These are phyloP conservation scores for Candida krabiensis DNA, from an alignment of 805 yeast genomes.

Conservation along the genomic window DNA sequence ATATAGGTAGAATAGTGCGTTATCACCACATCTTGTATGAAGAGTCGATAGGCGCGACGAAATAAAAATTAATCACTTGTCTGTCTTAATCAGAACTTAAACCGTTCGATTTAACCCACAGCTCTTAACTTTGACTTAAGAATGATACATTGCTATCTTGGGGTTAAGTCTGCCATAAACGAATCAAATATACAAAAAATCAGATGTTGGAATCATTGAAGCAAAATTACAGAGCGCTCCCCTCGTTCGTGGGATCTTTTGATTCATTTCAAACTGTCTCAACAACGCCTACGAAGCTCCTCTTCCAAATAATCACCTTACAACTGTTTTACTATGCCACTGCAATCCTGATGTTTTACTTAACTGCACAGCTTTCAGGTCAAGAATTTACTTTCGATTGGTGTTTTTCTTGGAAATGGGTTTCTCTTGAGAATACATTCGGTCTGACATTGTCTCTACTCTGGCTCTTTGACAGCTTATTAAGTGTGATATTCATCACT, in stretches of 20 bases:
- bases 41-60: no score
- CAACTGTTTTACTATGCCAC: slow-evolving; percentile 78
- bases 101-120: no score
- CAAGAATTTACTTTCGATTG: slow-evolving; percentile 64
- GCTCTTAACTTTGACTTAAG: no score
- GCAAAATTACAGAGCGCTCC: slow-evolving; percentile 13
- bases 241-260: slow-evolving; percentile 9
- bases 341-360: slow-evolving; percentile 64
- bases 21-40: no score
- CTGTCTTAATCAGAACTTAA: no score
- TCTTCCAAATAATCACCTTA: slow-evolving; percentile 71
- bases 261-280: slow-evolving; percentile 13
- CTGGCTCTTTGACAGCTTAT: slow-evolving; percentile 82
- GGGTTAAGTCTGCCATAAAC: no score
- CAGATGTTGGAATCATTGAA: slow-evolving; percentile 20
- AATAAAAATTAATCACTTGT: no score
- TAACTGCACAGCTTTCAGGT: slow-evolving; percentile 70
- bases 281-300: slow-evolving; percentile 54
- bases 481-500: slow-evolving; percentile 83
- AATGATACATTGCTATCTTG: no score
- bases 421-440: slow-evolving; percentile 71
- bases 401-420: slow-evolving; percentile 78
- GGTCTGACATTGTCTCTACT: slow-evolving; percentile 73
- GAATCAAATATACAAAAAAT: no score
- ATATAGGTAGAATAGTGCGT: no score